Base-by-base conservation (phyloP, 2,329 filamentous ascomycete genomes). In the Catunica adiposa region DNA sequence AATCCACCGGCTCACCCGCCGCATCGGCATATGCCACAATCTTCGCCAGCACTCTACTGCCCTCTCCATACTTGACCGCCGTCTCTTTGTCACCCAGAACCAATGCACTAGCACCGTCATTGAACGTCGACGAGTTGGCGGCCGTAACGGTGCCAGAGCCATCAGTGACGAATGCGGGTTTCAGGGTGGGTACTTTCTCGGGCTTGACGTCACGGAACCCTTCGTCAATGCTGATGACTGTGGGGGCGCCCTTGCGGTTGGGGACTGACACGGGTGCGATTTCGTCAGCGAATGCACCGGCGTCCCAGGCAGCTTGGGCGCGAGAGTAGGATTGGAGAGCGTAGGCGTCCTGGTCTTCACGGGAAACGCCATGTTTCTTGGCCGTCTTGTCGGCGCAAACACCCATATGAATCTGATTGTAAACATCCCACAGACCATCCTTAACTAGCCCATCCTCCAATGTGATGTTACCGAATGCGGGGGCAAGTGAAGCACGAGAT, bases 341-440 rank as follows among this genome's bases (percentile, higher is more conserved):
- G 65, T 94, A 97, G 61, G 84, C 77, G 64, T 98, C 92, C 71
- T 98, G 92, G 66, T 86, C 81, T 68, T 96, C 81, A 14, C 92
- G 76, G 7, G 84, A 83, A 60, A 98, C 78, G 1, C 77, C 72
- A 68, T 87, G 78, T 63, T 89, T 90, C 75, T 94, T 95, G 51
- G 86, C 92, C 1, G 90, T 96, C 62, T 84, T 87, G 72, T 98
- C 92, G 15, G 89, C 89, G 66, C 92, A 98, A 63, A 92, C 89
- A 46, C 92, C 92, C 92, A 98, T 98, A 70, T 97, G 92, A 64
- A 96, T 85, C 66, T 95, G 80, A 67, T 94, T 89, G 70, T 96
- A 98, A 14, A 95, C 90, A 66, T 98, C 92, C 73, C 88, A 95
- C 59, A 98, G 71, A 0, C 92, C 92, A 65, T 98, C 92, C 68